A percentile compares a stretch with the other conserved stretches of the same genome.
Evolutionary conservation across 345 rosid species (phyloP).

Genomic region (Linum usitatissimum): DNA sequence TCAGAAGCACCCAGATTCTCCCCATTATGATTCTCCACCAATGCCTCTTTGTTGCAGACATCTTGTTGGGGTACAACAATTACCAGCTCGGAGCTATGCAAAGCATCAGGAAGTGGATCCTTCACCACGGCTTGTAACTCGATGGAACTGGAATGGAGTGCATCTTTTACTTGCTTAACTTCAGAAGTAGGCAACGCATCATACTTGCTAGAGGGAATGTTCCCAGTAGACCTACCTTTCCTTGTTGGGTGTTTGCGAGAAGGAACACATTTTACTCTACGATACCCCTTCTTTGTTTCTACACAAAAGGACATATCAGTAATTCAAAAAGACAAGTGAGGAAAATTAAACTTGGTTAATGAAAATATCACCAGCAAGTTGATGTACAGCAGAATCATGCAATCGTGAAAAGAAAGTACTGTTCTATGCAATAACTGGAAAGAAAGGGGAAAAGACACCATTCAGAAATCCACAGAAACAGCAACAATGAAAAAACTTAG

Average conservation of each 20-base stretch:
- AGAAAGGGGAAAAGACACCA: background rate
- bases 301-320: background rate
- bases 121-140: conserved; percentile 34
- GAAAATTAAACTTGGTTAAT: too few species aligned
- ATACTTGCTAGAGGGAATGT: background rate
- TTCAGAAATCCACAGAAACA: background rate
- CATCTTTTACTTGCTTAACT: conserved; percentile 29
- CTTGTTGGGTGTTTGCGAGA: conserved; percentile 9
- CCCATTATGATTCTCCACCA: conserved; percentile 10
- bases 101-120: conserved; percentile 45
- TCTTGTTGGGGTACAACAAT: conserved; percentile 9
- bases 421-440: background rate
- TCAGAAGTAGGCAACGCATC: conserved; percentile 19
- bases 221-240: conserved; percentile 10
- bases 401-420: too few species aligned
- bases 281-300: conserved; percentile 7
- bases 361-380: too few species aligned
- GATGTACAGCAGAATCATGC: too few species aligned
- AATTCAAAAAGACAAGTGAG: background rate
- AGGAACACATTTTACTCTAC: conserved; percentile 13
- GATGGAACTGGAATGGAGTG: conserved; percentile 27
- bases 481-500: background rate
- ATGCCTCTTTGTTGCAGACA: background rate
- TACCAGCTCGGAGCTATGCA: conserved; percentile 25
- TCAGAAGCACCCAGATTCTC: conserved; percentile 1